Base-by-base conservation (phyloP, 2,329 filamentous ascomycete species). In the Nigrospora osmanthi region DNA sequence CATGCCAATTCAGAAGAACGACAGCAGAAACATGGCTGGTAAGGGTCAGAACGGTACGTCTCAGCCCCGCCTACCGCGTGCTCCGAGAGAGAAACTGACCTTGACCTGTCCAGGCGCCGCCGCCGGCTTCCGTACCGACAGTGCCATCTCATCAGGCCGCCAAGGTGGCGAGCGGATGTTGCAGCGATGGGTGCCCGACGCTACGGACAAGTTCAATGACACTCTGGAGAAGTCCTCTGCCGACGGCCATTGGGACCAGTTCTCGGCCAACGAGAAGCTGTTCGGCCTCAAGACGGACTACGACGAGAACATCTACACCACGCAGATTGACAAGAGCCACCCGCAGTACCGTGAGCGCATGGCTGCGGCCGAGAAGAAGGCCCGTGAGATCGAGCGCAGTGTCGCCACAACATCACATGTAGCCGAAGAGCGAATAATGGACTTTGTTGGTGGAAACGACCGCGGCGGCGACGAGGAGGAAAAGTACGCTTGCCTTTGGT, bases 221-320 rank as follows among this genome's bases (percentile, higher is more conserved):
- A 84, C 85, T 40, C 73, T 96, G 19, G 89, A 93, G 56, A 79
- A 70, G 42, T 55, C 72, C 3, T 55, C 61, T n/a, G 65, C 61
- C 43, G 70, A 68, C 7, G 71, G 51, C 40, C 11, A 68, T 11
- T 98, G 93, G 93, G 91, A 98, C 62, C 93, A 98, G 63, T 98
- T 98, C 59, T 86, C 87, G 47, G 83, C 79, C 50, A 97, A 97
- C 58, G 87, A 94, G 66, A 77, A 81, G 45, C 80, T 89, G 30
- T 97, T 95, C 59, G 93, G 93, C 33, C 69, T 94, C 35, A 88
- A 81, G 65, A 93, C 86, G 43, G 89, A 89, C 56, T 98, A 97
- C 61, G 83, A 97, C 58, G 93, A 97, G 66, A 89, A 87, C 55
- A 81, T 93, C 37, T 98, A 98, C 68, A 98, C 93, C 2, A 98